Conservation (phyloP, 306 rosid genomes). For the Senna siamea region DNA sequence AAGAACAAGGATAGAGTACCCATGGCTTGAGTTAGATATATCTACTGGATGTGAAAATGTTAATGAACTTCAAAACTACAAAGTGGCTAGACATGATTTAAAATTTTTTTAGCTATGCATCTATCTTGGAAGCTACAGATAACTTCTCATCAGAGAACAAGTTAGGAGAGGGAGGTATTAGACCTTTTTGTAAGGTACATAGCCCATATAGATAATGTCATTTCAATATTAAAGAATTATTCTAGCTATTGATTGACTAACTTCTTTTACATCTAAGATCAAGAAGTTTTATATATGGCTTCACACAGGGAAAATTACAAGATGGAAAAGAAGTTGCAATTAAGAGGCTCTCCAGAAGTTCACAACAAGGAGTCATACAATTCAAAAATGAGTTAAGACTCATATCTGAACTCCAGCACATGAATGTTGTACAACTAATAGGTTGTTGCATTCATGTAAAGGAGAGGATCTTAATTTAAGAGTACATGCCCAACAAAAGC, state of each 20-base stretch:
- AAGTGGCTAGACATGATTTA: slow-evolving; percentile 8
- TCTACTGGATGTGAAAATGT: background rate
- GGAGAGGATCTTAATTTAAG: background rate
- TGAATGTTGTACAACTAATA: background rate
- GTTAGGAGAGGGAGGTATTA: slow-evolving; percentile 34
- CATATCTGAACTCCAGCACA: background rate
- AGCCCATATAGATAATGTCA: background rate
- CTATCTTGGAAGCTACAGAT: slow-evolving; percentile 34
- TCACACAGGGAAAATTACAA: slow-evolving; percentile 22
- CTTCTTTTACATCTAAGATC: background rate
- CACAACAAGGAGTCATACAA: background rate
- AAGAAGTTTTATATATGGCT: background rate
- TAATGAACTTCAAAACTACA: background rate
- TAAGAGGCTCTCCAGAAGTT: slow-evolving; percentile 19
- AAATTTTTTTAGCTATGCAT: slow-evolving; percentile 23
- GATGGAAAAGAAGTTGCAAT: slow-evolving; percentile 23
- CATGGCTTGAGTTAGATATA: too few relatives aligned
- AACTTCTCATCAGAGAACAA: slow-evolving; percentile 29
- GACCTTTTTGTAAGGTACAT: slow-evolving; percentile 30
- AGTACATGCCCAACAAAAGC: background rate
- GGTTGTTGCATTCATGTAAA: background rate
- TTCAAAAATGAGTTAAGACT: background rate
- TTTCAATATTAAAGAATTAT: background rate
- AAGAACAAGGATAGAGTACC: background rate
- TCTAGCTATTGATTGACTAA: too few relatives aligned